Evolutionary conservation across 1,284 basidiomycete genomes (phyloP), one percentile per base, ranked within the genome.

Genomic region (Boletus sp.): DNA sequence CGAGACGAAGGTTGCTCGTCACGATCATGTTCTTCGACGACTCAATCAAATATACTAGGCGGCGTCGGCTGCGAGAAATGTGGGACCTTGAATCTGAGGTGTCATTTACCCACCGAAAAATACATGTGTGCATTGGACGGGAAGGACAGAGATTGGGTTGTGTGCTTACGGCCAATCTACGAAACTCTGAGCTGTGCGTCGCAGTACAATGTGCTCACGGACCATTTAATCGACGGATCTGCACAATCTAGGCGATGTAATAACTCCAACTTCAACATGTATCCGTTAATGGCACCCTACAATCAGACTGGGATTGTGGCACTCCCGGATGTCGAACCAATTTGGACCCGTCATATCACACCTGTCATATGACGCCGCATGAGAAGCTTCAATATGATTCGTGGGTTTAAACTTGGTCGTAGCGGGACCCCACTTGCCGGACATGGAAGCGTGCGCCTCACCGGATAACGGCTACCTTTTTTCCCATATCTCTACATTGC

Each of bases 381-480:
- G 44, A 48, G 50, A 58, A 50, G 41, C 7, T 30, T 26, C 6
- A 34, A 33, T 27, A n/a, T 36, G 44, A 50, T 50, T 51, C 54
- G 57, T 57, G 48, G 51, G 41, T 49, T 23, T 27, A 37, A 23
- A 26, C 26, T 36, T 41, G n/a, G 29, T 36, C 37, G 26, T 22
- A 44, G 57, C 57, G 52, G 47, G 48, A 48, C 22, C 39, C 25
- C 46, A 46, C 45, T 38, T 55, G 46, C 60, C 59, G 34, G 38
- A 57, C 32, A 50, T 39, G 59, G 62, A 47, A 61, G 34, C 9
- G 20, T 14, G 50, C 48, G 45, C 50, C 48, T 26, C 35, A 49
- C 59, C 60, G 57, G 60, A 25, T 56, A 38, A 48, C 57, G 63
- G 62, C 38, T 58, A 53, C 41, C 22, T 3, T 16, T 26, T 8